Base-by-base conservation (phyloP, 306 rosid genomes). In the Quillaja saponaria region DNA sequence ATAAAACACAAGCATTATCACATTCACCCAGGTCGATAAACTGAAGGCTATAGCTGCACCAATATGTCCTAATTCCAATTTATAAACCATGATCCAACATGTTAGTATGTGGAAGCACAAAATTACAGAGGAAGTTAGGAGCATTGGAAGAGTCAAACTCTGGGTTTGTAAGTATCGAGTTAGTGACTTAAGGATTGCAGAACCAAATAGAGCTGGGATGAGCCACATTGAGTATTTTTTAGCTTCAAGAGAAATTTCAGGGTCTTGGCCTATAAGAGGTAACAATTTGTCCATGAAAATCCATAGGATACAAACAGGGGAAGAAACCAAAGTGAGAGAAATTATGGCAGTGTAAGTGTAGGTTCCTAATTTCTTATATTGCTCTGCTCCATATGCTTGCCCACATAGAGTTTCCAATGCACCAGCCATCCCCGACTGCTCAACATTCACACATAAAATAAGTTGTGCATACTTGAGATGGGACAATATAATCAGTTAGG, bases 371-470 rank as follows among this genome's bases (percentile, higher is more conserved):
- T 77, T 69, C 10, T 82, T 78, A 60, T 55, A 85, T 31, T 85
- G 73, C 13, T 61, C 52, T 58, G 88, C 85, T 21, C 88, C 91
- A 9, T 72, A 77, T 13, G 91, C 85, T 82, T 82, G 86, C 0
- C 88, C 91, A 49, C 86, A 82, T 10, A 85, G 61, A 4, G 91
- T 85, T 77, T 82, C 91, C 71, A 85, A 69, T 49, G 82, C 91
- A 66, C 88, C 88, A 10, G 80, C 84, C 82, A 85, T 59, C 10
- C 91, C 91, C 20, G 80, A 68, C 88, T 85, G 67, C 50, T n/a
- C n/a, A n/a, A n/a, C n/a, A n/a, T n/a, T n/a, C n/a, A n/a, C n/a
- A n/a, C n/a, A n/a, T n/a, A n/a, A n/a, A n/a, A n/a, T n/a, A n/a
- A n/a, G n/a, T n/a, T n/a, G n/a, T n/a, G n/a, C n/a, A n/a, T n/a